phyloP scores from a whole-genome alignment of 2,329 filamentous ascomycete genomes.

The Cladophialophora immunda region DNA sequence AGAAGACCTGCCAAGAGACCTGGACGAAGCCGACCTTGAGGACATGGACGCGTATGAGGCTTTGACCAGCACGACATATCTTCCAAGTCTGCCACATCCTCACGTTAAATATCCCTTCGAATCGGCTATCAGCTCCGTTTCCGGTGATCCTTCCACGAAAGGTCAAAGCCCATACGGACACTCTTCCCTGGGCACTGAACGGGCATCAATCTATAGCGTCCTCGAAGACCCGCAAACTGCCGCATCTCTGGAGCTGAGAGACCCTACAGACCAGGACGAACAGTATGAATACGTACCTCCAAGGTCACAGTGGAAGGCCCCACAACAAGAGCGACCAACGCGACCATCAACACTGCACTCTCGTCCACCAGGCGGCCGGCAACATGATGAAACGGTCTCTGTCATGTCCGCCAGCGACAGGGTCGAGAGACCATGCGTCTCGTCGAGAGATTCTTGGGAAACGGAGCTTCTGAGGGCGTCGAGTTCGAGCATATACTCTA shows the following conservation, averaged over 20 bases:
- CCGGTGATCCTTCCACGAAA: conserved; percentile 18
- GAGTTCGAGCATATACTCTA: conserved; percentile 17
- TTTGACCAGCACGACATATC: conserved; percentile 23
- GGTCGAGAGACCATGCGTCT: not conserved
- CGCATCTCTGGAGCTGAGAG: not conserved
- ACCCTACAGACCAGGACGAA: not conserved
- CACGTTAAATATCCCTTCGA: not conserved
- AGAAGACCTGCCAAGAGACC: not conserved
- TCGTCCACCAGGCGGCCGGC: not conserved
- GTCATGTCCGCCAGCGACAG: not conserved
- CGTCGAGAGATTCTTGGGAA: conserved; percentile 22
- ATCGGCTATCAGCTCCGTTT: conserved; percentile 10
- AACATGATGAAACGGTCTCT: no score
- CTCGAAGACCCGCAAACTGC: not conserved
- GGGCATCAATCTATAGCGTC: conserved; percentile 7
- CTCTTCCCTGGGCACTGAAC: not conserved
- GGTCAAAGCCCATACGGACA: conserved; percentile 19
- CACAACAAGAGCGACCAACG: not conserved
- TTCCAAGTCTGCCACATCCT: conserved; percentile 2
- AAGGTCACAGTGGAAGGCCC: conserved; percentile 22
- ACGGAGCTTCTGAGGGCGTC: conserved; percentile 2
- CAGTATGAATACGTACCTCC: conserved; percentile 17
- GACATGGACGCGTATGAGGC: conserved; percentile 18
- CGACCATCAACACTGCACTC: conserved; percentile 2
- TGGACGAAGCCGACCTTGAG: conserved; percentile 18